These are phyloP conservation scores for Leccinum fibrillosum DNA, from an alignment of 768 basidiomycete species.

Conservation along the genomic window DNA sequence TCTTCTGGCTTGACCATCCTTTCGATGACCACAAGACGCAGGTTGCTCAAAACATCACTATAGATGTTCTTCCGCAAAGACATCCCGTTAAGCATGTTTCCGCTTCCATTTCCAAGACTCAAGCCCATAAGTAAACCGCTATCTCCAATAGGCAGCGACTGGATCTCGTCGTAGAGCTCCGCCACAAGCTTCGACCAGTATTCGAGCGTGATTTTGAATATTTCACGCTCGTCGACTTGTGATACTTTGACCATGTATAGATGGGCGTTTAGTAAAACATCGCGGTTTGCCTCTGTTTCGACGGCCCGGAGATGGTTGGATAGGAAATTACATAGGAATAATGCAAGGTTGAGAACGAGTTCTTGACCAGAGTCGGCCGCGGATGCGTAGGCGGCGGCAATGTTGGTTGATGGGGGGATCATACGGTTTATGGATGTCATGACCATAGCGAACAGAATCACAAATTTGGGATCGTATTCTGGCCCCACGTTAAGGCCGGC, in stretches of 20 bases:
- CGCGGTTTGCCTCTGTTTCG: slow-evolving; percentile 86
- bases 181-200: slow-evolving; percentile 97
- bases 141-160: slow-evolving; percentile 84
- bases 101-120: slow-evolving; percentile 65
- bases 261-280: slow-evolving; percentile 94
- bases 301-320: slow-evolving; percentile 91
- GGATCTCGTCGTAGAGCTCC: slow-evolving; percentile 96
- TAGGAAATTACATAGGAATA: slow-evolving; percentile 98
- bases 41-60: slow-evolving; percentile 89
- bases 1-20: slow-evolving; percentile 99
- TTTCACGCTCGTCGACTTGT: slow-evolving; percentile 96
- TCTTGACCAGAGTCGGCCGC: slow-evolving; percentile 93
- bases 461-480: slow-evolving; percentile 98
- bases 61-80: slow-evolving; percentile 92
- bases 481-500: slow-evolving; percentile 91
- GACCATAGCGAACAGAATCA: slow-evolving; percentile 95
- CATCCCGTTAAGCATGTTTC: slow-evolving; percentile 71
- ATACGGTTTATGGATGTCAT: slow-evolving; percentile 97
- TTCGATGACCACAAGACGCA: slow-evolving; percentile 95
- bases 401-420: slow-evolving; percentile 94
- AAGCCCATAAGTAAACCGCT: slow-evolving; percentile 86
- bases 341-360: slow-evolving; percentile 91
- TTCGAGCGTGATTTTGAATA: slow-evolving; percentile 98
- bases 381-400: slow-evolving; percentile 86
- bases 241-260: slow-evolving; percentile 98